Percentiles rank a stretch among this genome's conserved stretches.
Evolutionary conservation across 306 rosid species (phyloP).

Genomic region (Vigna mungo): DNA sequence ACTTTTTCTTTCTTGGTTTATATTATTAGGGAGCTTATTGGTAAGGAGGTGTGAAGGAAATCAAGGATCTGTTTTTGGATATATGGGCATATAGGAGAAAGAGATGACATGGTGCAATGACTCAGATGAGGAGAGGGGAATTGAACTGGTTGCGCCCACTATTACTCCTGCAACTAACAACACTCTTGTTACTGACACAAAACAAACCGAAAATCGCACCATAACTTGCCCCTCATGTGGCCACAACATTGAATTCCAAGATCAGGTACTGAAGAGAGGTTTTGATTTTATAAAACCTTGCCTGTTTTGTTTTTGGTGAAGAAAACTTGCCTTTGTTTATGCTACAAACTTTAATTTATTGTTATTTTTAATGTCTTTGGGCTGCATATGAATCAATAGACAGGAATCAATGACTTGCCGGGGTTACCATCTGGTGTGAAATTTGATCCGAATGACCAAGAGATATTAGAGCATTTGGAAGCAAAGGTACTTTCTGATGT

Average conservation of each 20-base stretch:
- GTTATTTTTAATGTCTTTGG: neutral
- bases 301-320: too few species aligned
- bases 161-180: slow-evolving; percentile 26
- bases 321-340: neutral
- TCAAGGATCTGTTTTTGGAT: slow-evolving; percentile 41
- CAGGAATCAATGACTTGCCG: slow-evolving; percentile 70
- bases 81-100: slow-evolving; percentile 45
- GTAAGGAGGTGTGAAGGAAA: slow-evolving; percentile 47
- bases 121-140: slow-evolving; percentile 57
- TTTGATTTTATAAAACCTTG: neutral
- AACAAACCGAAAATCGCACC: slow-evolving; percentile 43
- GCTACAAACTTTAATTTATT: neutral
- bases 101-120: slow-evolving; percentile 79
- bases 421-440: slow-evolving; percentile 85
- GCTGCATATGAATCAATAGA: slow-evolving; percentile 24
- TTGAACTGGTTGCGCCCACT: slow-evolving; percentile 40
- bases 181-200: slow-evolving; percentile 3
- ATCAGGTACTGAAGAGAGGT: slow-evolving; percentile 53
- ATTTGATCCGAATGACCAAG: slow-evolving; percentile 86
- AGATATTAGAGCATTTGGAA: slow-evolving; percentile 81
- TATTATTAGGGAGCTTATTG: slow-evolving; percentile 23
- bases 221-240: slow-evolving; percentile 82
- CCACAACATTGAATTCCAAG: slow-evolving; percentile 58
- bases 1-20: neutral
- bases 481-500: slow-evolving; percentile 66